Conservation (phyloP, 495 filamentous ascomycete genomes). For the Penicillium samsonianum region DNA sequence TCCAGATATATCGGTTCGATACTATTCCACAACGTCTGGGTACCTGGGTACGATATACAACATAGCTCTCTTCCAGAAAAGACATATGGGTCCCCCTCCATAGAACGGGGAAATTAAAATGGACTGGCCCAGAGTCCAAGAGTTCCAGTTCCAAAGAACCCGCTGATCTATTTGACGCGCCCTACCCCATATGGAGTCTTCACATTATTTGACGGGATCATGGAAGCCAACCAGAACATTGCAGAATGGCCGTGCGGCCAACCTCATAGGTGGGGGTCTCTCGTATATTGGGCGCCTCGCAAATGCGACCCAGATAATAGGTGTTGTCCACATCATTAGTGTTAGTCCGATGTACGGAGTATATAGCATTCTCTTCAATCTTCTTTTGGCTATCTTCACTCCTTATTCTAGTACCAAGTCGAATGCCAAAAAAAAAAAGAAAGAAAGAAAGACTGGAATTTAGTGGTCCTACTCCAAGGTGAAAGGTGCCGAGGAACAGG, state of each 20-base stretch:
- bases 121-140: slow-evolving; percentile 3
- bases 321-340: no score
- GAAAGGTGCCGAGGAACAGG: no score
- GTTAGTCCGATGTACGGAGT: no score
- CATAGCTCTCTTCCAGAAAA: no score
- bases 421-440: no score
- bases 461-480: no score
- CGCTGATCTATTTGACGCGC: slow-evolving; percentile 9
- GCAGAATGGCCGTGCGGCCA: slow-evolving; percentile 7
- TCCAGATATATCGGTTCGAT: background rate
- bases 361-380: no score
- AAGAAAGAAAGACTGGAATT: no score
- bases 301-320: slow-evolving; percentile 9
- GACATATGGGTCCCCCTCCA: background rate
- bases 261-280: slow-evolving; percentile 11
- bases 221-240: slow-evolving; percentile 11
- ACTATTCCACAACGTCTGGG: background rate
- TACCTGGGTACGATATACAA: no score
- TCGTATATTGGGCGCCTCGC: slow-evolving; percentile 27
- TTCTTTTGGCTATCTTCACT: no score
- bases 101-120: background rate
- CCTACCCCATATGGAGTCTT: slow-evolving; percentile 14
- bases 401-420: background rate
- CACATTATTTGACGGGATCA: background rate
- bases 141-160: background rate